Evolutionary conservation across 148 eudicot species (phyloP).

Genomic region (Euryodendron excelsum): DNA sequence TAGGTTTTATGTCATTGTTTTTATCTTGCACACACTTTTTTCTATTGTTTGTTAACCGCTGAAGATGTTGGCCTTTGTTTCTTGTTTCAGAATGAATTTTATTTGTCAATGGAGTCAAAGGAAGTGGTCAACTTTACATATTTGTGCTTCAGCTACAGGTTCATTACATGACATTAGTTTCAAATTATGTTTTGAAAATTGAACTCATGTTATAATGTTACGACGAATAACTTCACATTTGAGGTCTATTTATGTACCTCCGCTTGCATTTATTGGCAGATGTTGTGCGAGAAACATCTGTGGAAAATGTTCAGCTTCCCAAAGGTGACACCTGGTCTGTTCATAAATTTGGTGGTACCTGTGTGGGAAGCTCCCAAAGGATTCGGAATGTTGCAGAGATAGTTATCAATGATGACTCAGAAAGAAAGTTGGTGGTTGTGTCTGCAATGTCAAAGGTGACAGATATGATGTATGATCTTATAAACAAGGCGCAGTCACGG

Average conservation of each 20-base stretch:
- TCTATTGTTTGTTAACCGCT: conserved; percentile 1
- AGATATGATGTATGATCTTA: conserved; percentile 93
- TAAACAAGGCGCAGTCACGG: conserved; percentile 73
- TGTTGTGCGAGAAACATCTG: conserved; percentile 40
- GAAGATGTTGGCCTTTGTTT: not conserved
- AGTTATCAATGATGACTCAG: conserved; percentile 59
- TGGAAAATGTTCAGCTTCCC: conserved; percentile 44
- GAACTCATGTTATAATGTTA: not conserved
- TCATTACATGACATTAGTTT: not conserved
- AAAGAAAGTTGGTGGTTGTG: conserved; percentile 86
- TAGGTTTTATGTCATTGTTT: not conserved
- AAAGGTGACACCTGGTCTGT: conserved; percentile 84
- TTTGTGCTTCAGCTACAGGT: conserved; percentile 37
- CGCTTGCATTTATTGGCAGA: conserved; percentile 33
- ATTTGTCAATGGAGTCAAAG: conserved; percentile 24
- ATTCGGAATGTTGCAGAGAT: conserved; percentile 85
- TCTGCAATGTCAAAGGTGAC: conserved; percentile 99
- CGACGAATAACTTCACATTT: not conserved
- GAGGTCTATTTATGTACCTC: not conserved
- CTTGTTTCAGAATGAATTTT: conserved; percentile 34
- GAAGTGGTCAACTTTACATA: conserved; percentile 17
- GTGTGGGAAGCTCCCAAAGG: conserved; percentile 87
- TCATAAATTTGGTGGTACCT: conserved; percentile 99
- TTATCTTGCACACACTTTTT: not conserved
- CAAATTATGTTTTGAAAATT: not conserved